Conservation (phyloP, 169 alveolate genomes). For the Eimeria necatrix region DNA sequence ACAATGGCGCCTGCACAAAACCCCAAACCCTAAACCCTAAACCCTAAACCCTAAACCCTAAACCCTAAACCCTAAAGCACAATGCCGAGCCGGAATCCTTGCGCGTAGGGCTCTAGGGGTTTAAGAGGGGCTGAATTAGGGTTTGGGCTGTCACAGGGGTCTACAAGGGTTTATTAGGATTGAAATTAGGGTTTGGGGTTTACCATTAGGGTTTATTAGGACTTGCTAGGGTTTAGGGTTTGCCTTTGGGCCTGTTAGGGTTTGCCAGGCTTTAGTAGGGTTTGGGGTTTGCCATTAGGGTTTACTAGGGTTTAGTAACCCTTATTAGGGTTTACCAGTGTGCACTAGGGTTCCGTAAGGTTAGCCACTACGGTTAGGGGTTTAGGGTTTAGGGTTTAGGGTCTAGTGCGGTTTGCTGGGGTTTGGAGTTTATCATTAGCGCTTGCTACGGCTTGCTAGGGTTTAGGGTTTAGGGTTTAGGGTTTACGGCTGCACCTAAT, state of each 20-base stretch:
- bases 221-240: slow-evolving; percentile 29
- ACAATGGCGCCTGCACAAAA: not conserved
- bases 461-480: not conserved
- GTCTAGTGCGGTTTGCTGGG: too few relatives aligned
- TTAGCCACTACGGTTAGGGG: too few relatives aligned
- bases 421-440: slow-evolving; percentile 8
- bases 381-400: slow-evolving; percentile 8
- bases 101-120: too few relatives aligned
- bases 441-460: not conserved
- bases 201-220: too few relatives aligned
- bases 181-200: too few relatives aligned
- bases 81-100: too few relatives aligned
- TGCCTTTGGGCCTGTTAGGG: too few relatives aligned
- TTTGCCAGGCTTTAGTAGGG: too few relatives aligned
- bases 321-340: not conserved
- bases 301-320: not conserved
- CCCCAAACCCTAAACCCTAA: slow-evolving; percentile 3
- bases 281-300: not conserved
- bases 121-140: too few relatives aligned
- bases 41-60: not conserved
- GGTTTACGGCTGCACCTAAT: not conserved
- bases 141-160: too few relatives aligned
- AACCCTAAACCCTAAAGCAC: too few relatives aligned
- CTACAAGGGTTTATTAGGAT: too few relatives aligned
- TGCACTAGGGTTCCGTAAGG: not conserved